Base-by-base conservation (phyloP, 2,329 filamentous ascomycete genomes). In the Xylariaceae sp. region DNA sequence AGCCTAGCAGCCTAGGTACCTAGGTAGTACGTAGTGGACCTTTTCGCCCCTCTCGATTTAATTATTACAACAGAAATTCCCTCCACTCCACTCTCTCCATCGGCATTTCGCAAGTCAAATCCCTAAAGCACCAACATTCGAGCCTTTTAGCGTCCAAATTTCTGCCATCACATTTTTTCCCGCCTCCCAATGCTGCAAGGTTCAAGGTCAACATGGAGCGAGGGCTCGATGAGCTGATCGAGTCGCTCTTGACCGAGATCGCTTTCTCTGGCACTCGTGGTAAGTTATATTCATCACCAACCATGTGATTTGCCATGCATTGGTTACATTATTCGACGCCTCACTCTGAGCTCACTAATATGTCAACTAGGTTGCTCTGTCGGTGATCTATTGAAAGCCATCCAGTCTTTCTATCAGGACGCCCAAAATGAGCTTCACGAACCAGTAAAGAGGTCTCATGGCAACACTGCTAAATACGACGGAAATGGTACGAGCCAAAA, bases 221-320 rank as follows among this genome's bases (percentile, higher is more conserved):
- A 60, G 76, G 75, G 62, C 72, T 78, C 56, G 77, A 79, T 65
- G 74, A 75, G 65, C 67, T 79, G 64, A 71, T 79, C 49, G 76
- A 79, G 63, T 73, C 71, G 57, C 74, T 79, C 56, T 69, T 79
- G 53, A 71, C 69, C 1, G 75, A 79, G 68, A 76, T 77, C 42
- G 75, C 75, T 18, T 78, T 77, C 64, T 74, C 73, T 37, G 76
- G 77, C 32, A 70, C 74, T 51, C 70, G 69, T 60, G 76, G 77
- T 79, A 56, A 66, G 76, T 70, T 50, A 46, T 40, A 52, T 37
- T 20, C 14, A 10, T 37, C 23, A 40, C n/a, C 3, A 18, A 49
- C 41, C 21, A 18, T 44, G 16, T 52, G n/a, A 55, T 60, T 57
- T 45, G 42, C 21, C 3, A 40, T 16, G n/a, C 9, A 40, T 26